phyloP scores from a whole-genome alignment of 176 grass and related monocot species.

The Eremochloa ophiuroides region DNA sequence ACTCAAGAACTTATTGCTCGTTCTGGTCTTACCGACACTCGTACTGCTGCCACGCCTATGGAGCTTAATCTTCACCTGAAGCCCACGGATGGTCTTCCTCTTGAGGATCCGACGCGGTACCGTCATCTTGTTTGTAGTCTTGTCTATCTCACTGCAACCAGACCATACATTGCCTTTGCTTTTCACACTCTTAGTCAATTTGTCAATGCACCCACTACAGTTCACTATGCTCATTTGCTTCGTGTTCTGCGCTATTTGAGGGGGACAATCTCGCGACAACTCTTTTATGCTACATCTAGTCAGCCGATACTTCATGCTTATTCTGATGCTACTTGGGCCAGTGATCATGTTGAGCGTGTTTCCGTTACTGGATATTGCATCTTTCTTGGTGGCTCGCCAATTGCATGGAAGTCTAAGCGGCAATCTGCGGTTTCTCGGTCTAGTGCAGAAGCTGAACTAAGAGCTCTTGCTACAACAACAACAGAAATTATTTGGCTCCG shows the following conservation, averaged over 20 bases:
- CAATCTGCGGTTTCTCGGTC: too few species aligned
- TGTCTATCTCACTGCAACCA: neutral
- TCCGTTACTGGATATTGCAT: too few species aligned
- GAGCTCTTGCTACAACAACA: neutral
- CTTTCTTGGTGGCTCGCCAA: too few species aligned
- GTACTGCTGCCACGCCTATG: neutral
- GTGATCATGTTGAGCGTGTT: too few species aligned
- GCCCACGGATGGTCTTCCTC: neutral
- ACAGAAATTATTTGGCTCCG: neutral
- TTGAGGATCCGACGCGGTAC: too few species aligned
- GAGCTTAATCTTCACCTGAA: neutral
- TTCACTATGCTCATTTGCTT: neutral
- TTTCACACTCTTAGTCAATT: neutral
- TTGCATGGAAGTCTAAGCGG: too few species aligned
- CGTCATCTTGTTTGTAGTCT: neutral
- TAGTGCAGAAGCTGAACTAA: neutral
- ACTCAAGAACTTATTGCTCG: too few species aligned
- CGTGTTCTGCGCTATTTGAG: neutral
- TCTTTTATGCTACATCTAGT: too few species aligned
- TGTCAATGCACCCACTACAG: neutral
- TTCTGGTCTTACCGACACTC: neutral
- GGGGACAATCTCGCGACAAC: neutral
- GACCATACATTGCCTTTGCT: neutral
- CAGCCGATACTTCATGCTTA: too few species aligned
- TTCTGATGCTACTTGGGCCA: too few species aligned